Base-by-base conservation (phyloP, 2,329 filamentous ascomycete species). In the Moelleriella libera region DNA sequence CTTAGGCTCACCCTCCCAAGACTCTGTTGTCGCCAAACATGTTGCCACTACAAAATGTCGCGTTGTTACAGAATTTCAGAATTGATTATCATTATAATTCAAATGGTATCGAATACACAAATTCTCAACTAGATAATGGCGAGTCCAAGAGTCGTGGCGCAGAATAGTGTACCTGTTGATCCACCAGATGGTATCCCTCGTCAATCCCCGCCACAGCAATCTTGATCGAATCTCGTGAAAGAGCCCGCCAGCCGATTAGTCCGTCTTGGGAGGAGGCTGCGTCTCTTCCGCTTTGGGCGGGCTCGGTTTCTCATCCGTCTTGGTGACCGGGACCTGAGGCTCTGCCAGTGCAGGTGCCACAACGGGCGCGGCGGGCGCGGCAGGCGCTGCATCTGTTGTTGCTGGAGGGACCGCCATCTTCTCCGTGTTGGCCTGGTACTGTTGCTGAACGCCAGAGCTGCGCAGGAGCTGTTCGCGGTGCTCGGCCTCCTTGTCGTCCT, bases 401-500 rank as follows among this genome's bases (percentile, higher is more conserved):
- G 34, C 34, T 2, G 34, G 40, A 39, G 41, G 40, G 45, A 53
- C 54, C 11, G 48, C 34, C 54, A 55, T 55, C 10, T 50, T 46
- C n/a, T 44, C 30, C 9, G 39, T 49, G 37, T 55, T 54, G 29
- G 52, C 11, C 48, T 52, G 47, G 43, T 55, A 55, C 51, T 51
- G 54, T 47, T 54, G 48, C 45, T 52, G 48, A 11, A 44, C 34
- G 34, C 49, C 50, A 21, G 43, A 5, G n/a, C 32, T 47, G 8
- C 34, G 47, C 32, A 53, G 32, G 39, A 56, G 52, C 11, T 54
- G 47, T 53, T 66, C 66, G 11, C 62, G 65, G 49, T 64, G 54
- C 45, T 58, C 60, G 2, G 63, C 61, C 59, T 74, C 70, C 65
- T 72, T 73, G 40, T 72, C 69, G 50, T 63, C 56, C 65, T 73